phyloP scores from a whole-genome alignment of 176 grass and related monocot species.

The Neostapfia colusana region DNA sequence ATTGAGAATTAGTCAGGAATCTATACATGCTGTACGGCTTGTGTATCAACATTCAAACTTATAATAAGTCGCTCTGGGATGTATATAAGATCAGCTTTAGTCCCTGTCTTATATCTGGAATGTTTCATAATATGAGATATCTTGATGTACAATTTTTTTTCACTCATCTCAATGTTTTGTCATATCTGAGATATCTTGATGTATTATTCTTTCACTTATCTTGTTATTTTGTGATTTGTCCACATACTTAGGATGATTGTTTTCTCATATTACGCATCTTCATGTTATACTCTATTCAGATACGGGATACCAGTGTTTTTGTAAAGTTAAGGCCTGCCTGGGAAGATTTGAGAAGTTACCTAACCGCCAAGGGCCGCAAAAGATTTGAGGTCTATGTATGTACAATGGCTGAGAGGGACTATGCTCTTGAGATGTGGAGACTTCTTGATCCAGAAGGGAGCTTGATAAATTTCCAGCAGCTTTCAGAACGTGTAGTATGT shows the following conservation, averaged over 20 bases:
- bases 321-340: conserved; percentile 96
- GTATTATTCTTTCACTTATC: conserved; percentile 14
- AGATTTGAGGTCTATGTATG: conserved; percentile 98
- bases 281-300: conserved; percentile 48
- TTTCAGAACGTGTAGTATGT: conserved; percentile 77
- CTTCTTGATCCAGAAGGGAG: conserved; percentile 90
- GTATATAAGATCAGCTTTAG: conserved; percentile 17
- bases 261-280: conserved; percentile 19
- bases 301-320: conserved; percentile 96
- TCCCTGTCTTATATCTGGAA: conserved; percentile 12
- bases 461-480: conserved; percentile 70
- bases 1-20: neutral
- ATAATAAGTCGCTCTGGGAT: conserved; percentile 17
- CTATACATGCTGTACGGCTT: neutral
- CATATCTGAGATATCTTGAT: neutral
- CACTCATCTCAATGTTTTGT: no score
- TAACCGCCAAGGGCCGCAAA: conserved; percentile 93
- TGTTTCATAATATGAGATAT: neutral
- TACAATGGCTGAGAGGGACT: conserved; percentile 97
- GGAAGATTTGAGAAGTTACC: conserved; percentile 94
- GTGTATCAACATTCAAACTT: neutral
- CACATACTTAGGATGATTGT: conserved; percentile 11
- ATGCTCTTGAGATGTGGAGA: conserved; percentile 98
- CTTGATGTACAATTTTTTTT: no score
- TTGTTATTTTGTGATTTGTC: conserved; percentile 11